Evolutionary conservation across 108 stramenopile species (phyloP), one percentile per base, ranked within the genome.

Genomic region (Pseudonitzschia multiseries): DNA sequence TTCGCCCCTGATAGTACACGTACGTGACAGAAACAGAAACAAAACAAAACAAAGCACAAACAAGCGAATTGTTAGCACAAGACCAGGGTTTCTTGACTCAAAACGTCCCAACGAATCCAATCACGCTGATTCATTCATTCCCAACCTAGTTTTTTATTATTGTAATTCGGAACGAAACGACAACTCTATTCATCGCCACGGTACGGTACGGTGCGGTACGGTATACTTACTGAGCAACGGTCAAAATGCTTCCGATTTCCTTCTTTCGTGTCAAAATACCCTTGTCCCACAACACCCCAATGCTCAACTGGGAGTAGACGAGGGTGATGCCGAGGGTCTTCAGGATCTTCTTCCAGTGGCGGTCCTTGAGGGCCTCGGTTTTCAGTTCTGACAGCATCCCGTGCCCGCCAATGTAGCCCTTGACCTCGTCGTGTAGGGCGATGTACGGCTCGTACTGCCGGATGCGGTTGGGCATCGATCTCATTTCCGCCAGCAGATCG

Each of bases 391-490:
- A 77, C 10, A 99, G 65, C 22, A 93, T 60, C 32, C 87, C 70
- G 42, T 96, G 88, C 4, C 92, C 86, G 64, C 57, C 64, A 12
- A 93, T 66, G 73, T 87, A 95, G 4, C 70, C 77, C 50, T 92
- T 86, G 57, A 97, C 86, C 44, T 71, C 83, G 41, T 97, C 93
- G 71, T 95, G 86, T 27, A 96, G 71, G 41, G 90, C 68, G 21
- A 75, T 96, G 77, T 85, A 96, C 26, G 97, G 95, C 79, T 97
- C 96, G 80, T 98, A 99, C 83, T 98, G 97, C 18, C 97, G 91
- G 28, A 98, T 96, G 6, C 91, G 77, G 65, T 95, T 95, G 21
- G 99, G 95, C 53, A 98, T 77, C 31, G 91, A 87, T 48, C 97
- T 87, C 86, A 98, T 88, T 53, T 89, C 86, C 41, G 92, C 94